These are phyloP conservation scores for Blastocystis sp. DNA, from an alignment of 352 stramenopile genomes.

Conservation along the genomic window DNA sequence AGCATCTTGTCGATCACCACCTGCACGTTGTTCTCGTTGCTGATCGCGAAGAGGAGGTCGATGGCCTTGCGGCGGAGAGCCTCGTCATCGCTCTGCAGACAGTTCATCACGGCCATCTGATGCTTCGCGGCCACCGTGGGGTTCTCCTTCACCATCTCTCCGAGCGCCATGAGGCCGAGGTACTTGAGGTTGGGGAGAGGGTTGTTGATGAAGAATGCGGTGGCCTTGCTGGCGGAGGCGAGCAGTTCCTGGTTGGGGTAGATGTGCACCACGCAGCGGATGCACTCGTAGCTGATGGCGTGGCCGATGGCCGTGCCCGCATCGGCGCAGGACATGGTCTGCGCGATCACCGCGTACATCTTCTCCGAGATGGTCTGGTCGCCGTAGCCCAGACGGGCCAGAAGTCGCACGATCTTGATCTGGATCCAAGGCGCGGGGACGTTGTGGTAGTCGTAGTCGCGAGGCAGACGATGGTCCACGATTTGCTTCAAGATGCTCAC, in stretches of 20 bases:
- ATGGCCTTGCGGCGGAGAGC: constrained; percentile 91
- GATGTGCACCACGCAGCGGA: constrained; percentile 94
- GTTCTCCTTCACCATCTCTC: constrained; percentile 91
- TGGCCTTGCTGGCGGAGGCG: constrained; percentile 80
- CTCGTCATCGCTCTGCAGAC: constrained; percentile 96
- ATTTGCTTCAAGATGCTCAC: constrained; percentile 99
- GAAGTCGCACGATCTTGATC: constrained; percentile 90
- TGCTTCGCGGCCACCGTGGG: constrained; percentile 92
- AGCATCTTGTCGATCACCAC: constrained; percentile 98
- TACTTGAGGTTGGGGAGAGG: constrained; percentile 96
- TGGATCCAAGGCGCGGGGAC: constrained; percentile 99
- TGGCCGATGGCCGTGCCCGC: constrained; percentile 98
- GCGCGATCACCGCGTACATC: constrained; percentile 98
- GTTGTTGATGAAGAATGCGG: constrained; percentile 86
- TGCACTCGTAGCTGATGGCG: constrained; percentile 98
- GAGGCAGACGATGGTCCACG: constrained; percentile 91
- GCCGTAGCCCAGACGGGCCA: constrained; percentile 86
- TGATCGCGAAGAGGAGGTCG: constrained; percentile 88
- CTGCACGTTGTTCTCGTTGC: constrained; percentile 98
- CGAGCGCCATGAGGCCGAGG: constrained; percentile 94
- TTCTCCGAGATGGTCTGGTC: constrained; percentile 87
- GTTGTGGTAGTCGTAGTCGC: constrained; percentile 97
- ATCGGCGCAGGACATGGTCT: constrained; percentile 95
- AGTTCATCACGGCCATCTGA: constrained; percentile 99
- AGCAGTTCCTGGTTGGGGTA: constrained; percentile 96